phyloP scores from a whole-genome alignment of 1,139 yeast genomes.

The Geotrichum cucujoidarum region DNA sequence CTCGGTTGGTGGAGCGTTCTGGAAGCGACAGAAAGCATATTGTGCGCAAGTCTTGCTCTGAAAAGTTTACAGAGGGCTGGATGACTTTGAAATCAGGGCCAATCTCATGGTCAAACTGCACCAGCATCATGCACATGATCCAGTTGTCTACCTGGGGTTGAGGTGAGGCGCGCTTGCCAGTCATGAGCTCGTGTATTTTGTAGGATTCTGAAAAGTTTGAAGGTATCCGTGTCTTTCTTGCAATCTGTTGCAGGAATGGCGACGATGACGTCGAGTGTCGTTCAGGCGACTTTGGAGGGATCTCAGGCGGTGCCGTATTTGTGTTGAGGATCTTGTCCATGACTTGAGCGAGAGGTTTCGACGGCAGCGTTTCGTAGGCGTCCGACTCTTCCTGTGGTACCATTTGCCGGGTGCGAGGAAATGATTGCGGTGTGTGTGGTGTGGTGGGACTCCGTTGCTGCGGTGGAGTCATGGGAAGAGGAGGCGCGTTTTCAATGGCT shows the following conservation, averaged over 20 bases:
- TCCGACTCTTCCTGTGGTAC: neutral
- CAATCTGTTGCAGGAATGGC: neutral
- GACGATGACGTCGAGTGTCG: constrained; percentile 2
- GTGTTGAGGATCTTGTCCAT: neutral
- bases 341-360: neutral
- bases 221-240: neutral
- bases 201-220: constrained; percentile 27
- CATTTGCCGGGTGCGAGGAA: neutral
- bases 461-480: neutral
- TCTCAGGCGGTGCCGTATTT: constrained; percentile 2
- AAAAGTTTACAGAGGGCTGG: constrained; percentile 28
- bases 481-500: neutral
- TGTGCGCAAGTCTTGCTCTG: constrained; percentile 29
- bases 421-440: neutral
- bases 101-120: constrained; percentile 35
- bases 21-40: constrained; percentile 33
- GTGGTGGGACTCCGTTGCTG: neutral
- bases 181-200: constrained; percentile 28
- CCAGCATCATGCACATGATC: constrained; percentile 31
- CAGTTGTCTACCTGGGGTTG: constrained; percentile 26
- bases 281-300: constrained; percentile 10
- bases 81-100: constrained; percentile 35
- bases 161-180: constrained; percentile 22
- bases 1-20: constrained; percentile 24
- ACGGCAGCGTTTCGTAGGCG: neutral